Base-by-base conservation (phyloP, 139 green algal species). In the Gonium pectorale region DNA sequence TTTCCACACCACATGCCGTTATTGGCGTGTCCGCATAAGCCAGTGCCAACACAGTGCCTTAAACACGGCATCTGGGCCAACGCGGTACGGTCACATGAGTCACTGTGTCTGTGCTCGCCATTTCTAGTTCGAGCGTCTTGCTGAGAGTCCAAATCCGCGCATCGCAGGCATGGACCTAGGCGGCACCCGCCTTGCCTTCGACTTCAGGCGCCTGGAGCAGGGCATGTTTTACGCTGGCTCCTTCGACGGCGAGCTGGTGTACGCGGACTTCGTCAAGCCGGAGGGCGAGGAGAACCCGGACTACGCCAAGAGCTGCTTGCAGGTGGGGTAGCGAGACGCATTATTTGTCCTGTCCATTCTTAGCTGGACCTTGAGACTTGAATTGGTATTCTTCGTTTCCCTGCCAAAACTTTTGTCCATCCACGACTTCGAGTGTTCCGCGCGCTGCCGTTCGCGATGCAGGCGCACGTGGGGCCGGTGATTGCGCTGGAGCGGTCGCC, bases 211-310 rank as follows among this genome's bases (percentile, higher is more conserved):
- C 27, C 68, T 89, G 15, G 89, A 89, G 7, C 38, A 85, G 83
- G 75, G 75, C 40, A 72, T 82, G 75, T 95, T 97, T 80, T 89
- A 85, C 59, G 83, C 93, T 15, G 91, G 88, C 64, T 91, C 81
- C 22, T 88, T 92, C 21, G 93, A 96, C 37, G 94, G 94, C 1
- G 93, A 97, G 88, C 54, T 97, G 35, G 88, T 93, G 49, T 80
- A 93, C 43, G 91, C 89, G 19, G 83, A 94, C 52, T 92, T 90
- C 44, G 72, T 90, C 67, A 88, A 89, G 68, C 85, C 92, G 7
- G 90, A 92, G 31, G 89, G 87, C 71, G 91, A 92, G 38, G 92
- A 97, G 59, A 90, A 94, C 64, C 91, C 91, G 35, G 93, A 95
- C 60, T 90, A 93, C 90, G 89, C 80, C 74, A 93, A 86, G 71